phyloP scores from a whole-genome alignment of 2,329 filamentous ascomycete genomes.

The Cercospora zeae-maydis region DNA sequence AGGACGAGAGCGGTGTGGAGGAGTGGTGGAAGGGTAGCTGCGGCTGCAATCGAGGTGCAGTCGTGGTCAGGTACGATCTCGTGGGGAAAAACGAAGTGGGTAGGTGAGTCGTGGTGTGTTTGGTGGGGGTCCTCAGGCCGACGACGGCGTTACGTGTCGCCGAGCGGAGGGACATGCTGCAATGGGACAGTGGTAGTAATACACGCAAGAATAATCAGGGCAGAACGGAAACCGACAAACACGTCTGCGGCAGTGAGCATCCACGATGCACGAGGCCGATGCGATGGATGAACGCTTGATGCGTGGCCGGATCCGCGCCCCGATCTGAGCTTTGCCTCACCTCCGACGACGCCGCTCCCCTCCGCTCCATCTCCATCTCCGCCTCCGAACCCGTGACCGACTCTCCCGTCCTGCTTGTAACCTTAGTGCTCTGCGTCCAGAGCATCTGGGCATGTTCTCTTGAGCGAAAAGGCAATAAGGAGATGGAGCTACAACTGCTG shows the following conservation, averaged over 20 bases:
- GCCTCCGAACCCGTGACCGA: neutral
- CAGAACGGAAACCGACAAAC: neutral
- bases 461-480: no score
- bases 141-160: neutral
- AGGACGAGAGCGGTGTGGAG: neutral
- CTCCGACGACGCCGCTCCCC: neutral
- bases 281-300: neutral
- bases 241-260: neutral
- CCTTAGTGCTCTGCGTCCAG: no score
- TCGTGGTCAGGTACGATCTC: slow-evolving; percentile 3
- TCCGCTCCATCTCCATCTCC: neutral
- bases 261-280: neutral
- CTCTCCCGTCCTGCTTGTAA: no score
- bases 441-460: no score
- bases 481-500: no score
- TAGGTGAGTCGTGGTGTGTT: neutral
- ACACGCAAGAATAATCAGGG: neutral
- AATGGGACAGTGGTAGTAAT: neutral
- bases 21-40: neutral
- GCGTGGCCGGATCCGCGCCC: neutral
- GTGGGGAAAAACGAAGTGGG: neutral
- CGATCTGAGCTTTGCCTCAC: slow-evolving; percentile 3
- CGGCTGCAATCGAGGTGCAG: slow-evolving; percentile 1
- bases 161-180: neutral
- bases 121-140: slow-evolving; percentile 1